Percentiles rank a stretch among this genome's conserved stretches.
Conservation (phyloP, 129 eudicot genomes). For the Silybum marianum region DNA sequence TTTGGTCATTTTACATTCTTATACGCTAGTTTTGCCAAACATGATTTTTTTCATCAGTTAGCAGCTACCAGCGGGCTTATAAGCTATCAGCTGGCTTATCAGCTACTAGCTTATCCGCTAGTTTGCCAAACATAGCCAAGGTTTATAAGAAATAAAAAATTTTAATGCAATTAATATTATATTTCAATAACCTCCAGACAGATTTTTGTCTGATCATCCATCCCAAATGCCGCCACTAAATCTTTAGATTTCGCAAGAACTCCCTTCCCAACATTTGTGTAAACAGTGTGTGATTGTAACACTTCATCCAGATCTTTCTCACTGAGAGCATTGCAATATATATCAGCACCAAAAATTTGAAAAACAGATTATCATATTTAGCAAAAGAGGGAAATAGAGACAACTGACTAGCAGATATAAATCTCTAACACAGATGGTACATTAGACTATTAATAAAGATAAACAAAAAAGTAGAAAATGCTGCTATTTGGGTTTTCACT, state of each 20-base stretch:
- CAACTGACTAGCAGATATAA: neutral
- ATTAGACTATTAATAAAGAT: neutral
- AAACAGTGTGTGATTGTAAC: slow-evolving; percentile 89
- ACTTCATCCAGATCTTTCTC: slow-evolving; percentile 97
- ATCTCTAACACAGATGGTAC: neutral
- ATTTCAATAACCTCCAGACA: slow-evolving; percentile 72
- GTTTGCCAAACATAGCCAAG: no score
- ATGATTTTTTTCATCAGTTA: no score
- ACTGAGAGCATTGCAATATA: slow-evolving; percentile 39
- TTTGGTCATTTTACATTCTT: no score
- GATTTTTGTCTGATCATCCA: slow-evolving; percentile 78
- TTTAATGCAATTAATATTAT: neutral
- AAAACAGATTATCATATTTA: neutral
- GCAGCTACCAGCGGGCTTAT: no score
- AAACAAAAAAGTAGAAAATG: neutral
- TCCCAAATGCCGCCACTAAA: slow-evolving; percentile 74
- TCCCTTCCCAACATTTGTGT: slow-evolving; percentile 89
- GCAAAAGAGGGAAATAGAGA: neutral
- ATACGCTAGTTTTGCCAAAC: no score
- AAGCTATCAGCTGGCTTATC: no score
- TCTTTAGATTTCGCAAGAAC: slow-evolving; percentile 91
- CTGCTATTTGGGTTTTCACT: neutral
- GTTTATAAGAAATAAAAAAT: neutral
- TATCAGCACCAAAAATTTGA: slow-evolving; percentile 6
- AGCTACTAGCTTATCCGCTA: no score